phyloP scores from a whole-genome alignment of 164 flowering plant genomes.

The Chimonanthus salicifolius region DNA sequence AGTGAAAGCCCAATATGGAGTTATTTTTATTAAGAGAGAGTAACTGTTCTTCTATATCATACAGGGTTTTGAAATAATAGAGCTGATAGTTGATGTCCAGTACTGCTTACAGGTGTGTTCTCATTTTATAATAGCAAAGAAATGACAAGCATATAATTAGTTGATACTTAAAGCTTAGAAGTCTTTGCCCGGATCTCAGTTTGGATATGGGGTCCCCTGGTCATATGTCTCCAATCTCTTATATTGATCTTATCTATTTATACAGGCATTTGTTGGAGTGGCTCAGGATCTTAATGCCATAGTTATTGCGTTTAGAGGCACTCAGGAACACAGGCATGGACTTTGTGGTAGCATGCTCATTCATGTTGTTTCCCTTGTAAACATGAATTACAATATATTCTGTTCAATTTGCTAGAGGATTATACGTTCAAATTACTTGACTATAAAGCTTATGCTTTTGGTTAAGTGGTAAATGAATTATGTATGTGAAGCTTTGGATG shows the following conservation, averaged over 20 bases:
- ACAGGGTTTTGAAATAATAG: constrained; percentile 91
- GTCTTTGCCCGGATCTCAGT: neutral
- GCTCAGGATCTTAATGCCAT: constrained; percentile 74
- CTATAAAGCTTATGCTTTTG: neutral
- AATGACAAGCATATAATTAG: neutral
- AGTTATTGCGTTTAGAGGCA: constrained; percentile 93
- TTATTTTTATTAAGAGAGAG: neutral
- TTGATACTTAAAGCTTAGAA: neutral
- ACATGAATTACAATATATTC: neutral
- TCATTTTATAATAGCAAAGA: neutral
- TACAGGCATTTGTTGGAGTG: constrained; percentile 92
- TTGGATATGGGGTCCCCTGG: neutral
- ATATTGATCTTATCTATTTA: neutral
- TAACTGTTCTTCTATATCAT: constrained; percentile 2
- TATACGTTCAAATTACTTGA: neutral
- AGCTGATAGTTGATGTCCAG: constrained; percentile 86
- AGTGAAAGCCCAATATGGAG: neutral
- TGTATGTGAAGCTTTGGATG: neutral
- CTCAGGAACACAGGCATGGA: constrained; percentile 80
- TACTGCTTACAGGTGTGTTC: constrained; percentile 81
- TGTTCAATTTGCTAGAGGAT: neutral
- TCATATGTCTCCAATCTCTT: neutral
- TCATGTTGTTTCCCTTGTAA: neutral
- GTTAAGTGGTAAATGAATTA: neutral
- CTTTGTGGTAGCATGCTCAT: neutral